Evolutionary conservation across 2,329 filamentous ascomycete species (phyloP).

Genomic region (Aspergillus nomiae): DNA sequence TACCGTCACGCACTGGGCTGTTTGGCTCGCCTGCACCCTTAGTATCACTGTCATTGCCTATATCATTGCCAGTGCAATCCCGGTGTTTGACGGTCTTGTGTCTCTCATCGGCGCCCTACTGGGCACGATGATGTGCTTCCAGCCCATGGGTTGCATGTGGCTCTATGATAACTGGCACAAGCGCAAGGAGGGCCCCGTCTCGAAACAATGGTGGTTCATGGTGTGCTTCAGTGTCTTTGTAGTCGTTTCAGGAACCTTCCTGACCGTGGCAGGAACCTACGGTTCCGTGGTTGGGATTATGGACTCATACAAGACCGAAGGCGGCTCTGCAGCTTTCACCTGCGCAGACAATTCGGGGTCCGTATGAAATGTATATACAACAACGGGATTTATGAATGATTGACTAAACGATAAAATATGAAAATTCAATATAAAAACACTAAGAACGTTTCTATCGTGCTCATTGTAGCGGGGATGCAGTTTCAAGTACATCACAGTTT

Average conservation of each 20-base stretch:
- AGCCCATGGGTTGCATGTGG: slow-evolving; percentile 25
- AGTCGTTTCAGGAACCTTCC: slow-evolving; percentile 40
- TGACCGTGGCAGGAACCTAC: slow-evolving; percentile 50
- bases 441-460: not conserved
- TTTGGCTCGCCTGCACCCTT: slow-evolving; percentile 28
- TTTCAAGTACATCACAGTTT: too few relatives aligned
- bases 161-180: slow-evolving; percentile 45
- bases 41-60: slow-evolving; percentile 23
- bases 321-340: slow-evolving; percentile 43
- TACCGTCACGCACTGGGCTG: slow-evolving; percentile 24
- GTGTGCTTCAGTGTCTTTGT: slow-evolving; percentile 34
- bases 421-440: not conserved
- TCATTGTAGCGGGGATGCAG: not conserved
- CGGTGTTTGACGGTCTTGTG: slow-evolving; percentile 27
- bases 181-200: slow-evolving; percentile 9
- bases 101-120: slow-evolving; percentile 30
- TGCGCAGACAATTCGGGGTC: slow-evolving; percentile 46
- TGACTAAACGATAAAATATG: not conserved
- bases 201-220: slow-evolving; percentile 18
- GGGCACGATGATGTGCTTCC: slow-evolving; percentile 20
- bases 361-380: not conserved
- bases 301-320: slow-evolving; percentile 32
- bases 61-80: slow-evolving; percentile 31
- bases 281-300: slow-evolving; percentile 46
- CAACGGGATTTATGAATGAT: too few relatives aligned